phyloP scores from a whole-genome alignment of 176 grass and related monocot species.

The Oryza officinalis region DNA sequence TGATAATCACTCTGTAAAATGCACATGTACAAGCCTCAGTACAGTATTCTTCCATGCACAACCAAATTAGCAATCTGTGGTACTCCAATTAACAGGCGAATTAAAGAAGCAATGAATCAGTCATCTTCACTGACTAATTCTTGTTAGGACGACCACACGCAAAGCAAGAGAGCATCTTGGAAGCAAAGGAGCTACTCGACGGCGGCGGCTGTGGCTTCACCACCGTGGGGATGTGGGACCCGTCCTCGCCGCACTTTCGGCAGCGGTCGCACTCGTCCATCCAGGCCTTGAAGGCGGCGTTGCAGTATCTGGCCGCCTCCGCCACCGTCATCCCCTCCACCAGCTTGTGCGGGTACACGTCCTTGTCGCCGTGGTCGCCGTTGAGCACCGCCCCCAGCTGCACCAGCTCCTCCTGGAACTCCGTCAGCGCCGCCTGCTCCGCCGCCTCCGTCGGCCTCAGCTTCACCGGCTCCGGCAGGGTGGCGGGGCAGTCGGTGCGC shows the following conservation, averaged over 20 bases:
- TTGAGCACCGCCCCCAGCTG: slow-evolving; percentile 67
- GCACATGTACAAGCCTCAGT: background rate
- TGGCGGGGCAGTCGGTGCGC: slow-evolving; percentile 63
- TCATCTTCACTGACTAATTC: background rate
- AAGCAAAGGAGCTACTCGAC: background rate
- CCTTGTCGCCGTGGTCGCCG: slow-evolving; percentile 55
- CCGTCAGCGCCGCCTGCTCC: slow-evolving; percentile 49
- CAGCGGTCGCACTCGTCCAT: slow-evolving; percentile 59
- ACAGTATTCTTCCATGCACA: background rate
- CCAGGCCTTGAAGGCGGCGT: slow-evolving; percentile 48
- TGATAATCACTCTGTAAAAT: background rate
- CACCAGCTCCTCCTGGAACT: slow-evolving; percentile 68
- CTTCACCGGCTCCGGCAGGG: slow-evolving; percentile 64
- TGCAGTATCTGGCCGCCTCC: slow-evolving; percentile 50
- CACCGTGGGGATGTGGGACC: slow-evolving; percentile 53
- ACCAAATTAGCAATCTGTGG: background rate
- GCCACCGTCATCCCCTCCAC: slow-evolving; percentile 79
- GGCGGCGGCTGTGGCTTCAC: slow-evolving; percentile 26
- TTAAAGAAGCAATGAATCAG: background rate
- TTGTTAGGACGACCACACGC: slow-evolving; percentile 30
- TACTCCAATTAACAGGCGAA: background rate
- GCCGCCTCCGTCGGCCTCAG: slow-evolving; percentile 42
- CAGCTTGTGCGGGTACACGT: slow-evolving; percentile 59
- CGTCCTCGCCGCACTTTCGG: slow-evolving; percentile 47
- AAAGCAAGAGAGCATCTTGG: slow-evolving; percentile 60